Evolutionary conservation across 495 filamentous ascomycete genomes (phyloP).

Genomic region (Neurospora tetrasperma): DNA sequence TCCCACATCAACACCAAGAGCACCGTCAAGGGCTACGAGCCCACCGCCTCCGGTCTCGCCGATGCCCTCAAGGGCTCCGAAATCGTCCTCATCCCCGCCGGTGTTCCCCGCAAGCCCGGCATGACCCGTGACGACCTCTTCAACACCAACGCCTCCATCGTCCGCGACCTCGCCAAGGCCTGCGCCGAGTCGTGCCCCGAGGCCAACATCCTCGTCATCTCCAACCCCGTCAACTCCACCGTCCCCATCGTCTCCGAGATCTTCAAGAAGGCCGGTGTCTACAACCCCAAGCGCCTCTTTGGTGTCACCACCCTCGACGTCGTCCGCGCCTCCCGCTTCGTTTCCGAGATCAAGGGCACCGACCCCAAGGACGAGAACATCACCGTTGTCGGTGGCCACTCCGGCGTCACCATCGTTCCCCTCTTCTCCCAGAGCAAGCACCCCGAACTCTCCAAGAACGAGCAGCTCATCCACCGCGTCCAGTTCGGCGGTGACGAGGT

Average conservation of each 20-base stretch:
- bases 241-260: constrained; percentile 96
- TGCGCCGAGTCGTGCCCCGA: constrained; percentile 79
- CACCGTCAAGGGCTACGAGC: constrained; percentile 79
- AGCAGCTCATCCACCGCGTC: constrained; percentile 80
- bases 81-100: constrained; percentile 93
- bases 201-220: constrained; percentile 93
- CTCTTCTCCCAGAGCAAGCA: constrained; percentile 91
- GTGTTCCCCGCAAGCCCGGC: constrained; percentile 97
- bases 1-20: constrained; percentile 99
- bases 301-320: constrained; percentile 99
- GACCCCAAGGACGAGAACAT: constrained; percentile 89
- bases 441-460: constrained; percentile 64
- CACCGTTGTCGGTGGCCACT: constrained; percentile 93
- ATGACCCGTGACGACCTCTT: constrained; percentile 99
- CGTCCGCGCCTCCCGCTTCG: constrained; percentile 94
- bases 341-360: constrained; percentile 80
- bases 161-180: constrained; percentile 96
- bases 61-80: constrained; percentile 74
- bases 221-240: constrained; percentile 98
- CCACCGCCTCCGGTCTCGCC: constrained; percentile 62
- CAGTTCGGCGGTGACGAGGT: constrained; percentile 99
- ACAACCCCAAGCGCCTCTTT: constrained; percentile 97
- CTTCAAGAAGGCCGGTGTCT: constrained; percentile 86
- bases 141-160: constrained; percentile 99
- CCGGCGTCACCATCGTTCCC: constrained; percentile 94